Evolutionary conservation across 2,329 filamentous ascomycete genomes (phyloP), one percentile per base, ranked within the genome.

Genomic region (Ceratocystis diversiconidia): DNA sequence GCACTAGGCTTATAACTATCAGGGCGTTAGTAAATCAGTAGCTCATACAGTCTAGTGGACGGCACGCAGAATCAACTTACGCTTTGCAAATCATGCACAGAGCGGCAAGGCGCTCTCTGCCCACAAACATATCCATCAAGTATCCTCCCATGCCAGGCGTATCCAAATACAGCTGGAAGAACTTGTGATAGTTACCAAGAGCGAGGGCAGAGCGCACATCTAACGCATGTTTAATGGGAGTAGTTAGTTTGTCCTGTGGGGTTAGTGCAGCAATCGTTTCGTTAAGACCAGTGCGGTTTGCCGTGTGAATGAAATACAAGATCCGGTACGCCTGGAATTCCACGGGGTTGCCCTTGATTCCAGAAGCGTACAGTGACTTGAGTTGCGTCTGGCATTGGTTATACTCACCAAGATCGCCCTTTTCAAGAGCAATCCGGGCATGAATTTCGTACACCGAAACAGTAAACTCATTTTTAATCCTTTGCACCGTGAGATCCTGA

Each of bases 401-500:
- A 94, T 99, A 99, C 94, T 99, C 94, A 99, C 94, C 92, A 80
- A 97, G 85, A 81, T 99, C 94, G 78, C 89, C 91, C 83, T 95
- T 96, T 78, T 99, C 92, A 76, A 99, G 81, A 70, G 94, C 94
- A 77, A 99, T 97, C 68, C 94, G 87, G 69, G 92, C 94, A 78
- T 99, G 94, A 68, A 92, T 95, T 78, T 99, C 94, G 77, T 99
- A 99, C 61, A 96, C 94, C 69, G 84, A 88, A 69, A 97, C 92
- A 30, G 94, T 97, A 74, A 99, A 97, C 64, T 95, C 89, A 76
- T 91, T 96, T 78, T 90, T 92, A 78, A 99, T 91, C 73, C 90
- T 92, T 77, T 99, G 94, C 65, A 99, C 94, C 48, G 94, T 99
- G 74, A 99, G 82, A 79, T 99, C 94, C 80, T 99, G 94, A 68